Percentiles rank a stretch among this genome's conserved stretches.
Evolutionary conservation across 345 rosid genomes (phyloP).

Genomic region (Moricandia arvensis): DNA sequence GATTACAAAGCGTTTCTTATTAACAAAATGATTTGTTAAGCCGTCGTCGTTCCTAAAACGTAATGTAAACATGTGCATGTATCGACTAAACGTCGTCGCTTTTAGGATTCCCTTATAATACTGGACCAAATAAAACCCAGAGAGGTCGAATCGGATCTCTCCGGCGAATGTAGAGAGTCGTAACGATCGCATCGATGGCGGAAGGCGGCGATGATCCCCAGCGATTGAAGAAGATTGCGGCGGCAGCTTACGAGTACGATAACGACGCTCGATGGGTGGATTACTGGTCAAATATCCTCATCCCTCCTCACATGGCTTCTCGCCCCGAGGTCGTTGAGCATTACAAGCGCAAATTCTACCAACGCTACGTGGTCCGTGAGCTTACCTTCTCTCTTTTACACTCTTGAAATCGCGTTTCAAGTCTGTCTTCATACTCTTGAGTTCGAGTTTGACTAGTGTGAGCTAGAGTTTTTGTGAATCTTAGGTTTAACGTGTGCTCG

Average conservation of each 20-base stretch:
- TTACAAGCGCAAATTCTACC: constrained; percentile 96
- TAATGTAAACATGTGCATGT: not conserved
- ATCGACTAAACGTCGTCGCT: constrained; percentile 16
- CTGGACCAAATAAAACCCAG: not conserved
- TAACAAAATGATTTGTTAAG: too few relatives aligned
- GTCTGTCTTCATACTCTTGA: not conserved
- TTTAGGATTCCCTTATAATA: not conserved
- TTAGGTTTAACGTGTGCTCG: not conserved
- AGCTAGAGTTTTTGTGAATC: not conserved
- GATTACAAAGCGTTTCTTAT: too few relatives aligned
- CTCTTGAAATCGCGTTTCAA: not conserved
- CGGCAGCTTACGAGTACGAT: constrained; percentile 84
- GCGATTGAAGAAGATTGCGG: constrained; percentile 73
- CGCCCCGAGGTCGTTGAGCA: constrained; percentile 84
- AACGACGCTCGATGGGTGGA: constrained; percentile 85
- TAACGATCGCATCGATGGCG: constrained; percentile 44
- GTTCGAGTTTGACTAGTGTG: constrained; percentile 7
- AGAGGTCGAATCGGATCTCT: constrained; percentile 11
- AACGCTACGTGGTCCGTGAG: constrained; percentile 67
- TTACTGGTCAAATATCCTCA: constrained; percentile 89
- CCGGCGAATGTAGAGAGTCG: not conserved
- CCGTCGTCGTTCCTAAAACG: not conserved
- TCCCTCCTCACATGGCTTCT: constrained; percentile 87
- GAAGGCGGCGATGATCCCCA: constrained; percentile 81
- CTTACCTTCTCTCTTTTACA: not conserved